A percentile compares a stretch with the other conserved stretches of the same genome.
Conservation (phyloP, 2,329 filamentous ascomycete genomes). For the Aureobasidium pullulans region DNA sequence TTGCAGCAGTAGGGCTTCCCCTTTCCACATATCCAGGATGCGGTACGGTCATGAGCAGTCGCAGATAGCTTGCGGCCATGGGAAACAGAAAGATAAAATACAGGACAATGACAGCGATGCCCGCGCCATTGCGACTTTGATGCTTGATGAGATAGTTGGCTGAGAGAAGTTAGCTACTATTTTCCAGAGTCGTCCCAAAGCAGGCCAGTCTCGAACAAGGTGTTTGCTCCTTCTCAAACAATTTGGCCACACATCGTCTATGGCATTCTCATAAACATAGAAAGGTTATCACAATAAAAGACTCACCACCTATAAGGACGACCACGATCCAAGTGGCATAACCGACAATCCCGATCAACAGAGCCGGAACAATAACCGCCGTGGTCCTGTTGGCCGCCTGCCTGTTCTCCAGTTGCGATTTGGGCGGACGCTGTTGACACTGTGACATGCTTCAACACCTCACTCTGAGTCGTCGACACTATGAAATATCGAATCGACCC, state of each 20-base stretch:
- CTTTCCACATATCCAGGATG: constrained; percentile 68
- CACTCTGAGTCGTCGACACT: neutral
- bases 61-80: constrained; percentile 60
- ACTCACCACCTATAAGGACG: constrained; percentile 60
- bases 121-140: constrained; percentile 46
- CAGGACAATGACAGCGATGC: constrained; percentile 61
- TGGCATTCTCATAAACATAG: too few species aligned
- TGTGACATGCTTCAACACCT: neutral
- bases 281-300: neutral
- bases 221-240: neutral
- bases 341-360: constrained; percentile 58
- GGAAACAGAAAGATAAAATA: constrained; percentile 66
- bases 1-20: constrained; percentile 30
- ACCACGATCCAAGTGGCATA: constrained; percentile 68
- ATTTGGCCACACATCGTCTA: neutral
- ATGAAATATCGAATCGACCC: neutral
- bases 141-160: constrained; percentile 63
- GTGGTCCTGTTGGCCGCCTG: constrained; percentile 47
- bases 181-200: neutral
- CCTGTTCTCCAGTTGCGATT: constrained; percentile 14
- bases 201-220: neutral
- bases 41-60: constrained; percentile 59
- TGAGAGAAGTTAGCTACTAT: constrained; percentile 28
- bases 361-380: constrained; percentile 60
- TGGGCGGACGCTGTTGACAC: constrained; percentile 6